Evolutionary conservation across 2,329 filamentous ascomycete genomes (phyloP), one percentile per base, ranked within the genome.

Genomic region (Phialophora chinensis): DNA sequence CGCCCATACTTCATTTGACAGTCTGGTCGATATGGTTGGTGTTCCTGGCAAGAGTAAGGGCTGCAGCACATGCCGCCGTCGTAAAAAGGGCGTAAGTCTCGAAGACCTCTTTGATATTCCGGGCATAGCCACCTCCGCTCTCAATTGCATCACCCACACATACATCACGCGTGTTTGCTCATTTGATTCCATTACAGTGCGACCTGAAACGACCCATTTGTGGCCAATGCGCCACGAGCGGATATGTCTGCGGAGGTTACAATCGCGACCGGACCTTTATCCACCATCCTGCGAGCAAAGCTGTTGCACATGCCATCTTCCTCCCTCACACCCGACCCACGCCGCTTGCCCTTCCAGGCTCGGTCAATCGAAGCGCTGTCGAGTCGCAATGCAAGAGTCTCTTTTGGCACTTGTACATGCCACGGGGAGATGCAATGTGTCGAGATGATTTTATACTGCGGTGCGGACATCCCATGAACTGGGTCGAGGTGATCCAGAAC

Each of bases 41-140:
- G 86, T 88, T 65, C 82, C 86, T 44, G 86, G 86, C 60, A 88
- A 88, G 75, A 88, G 85, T 75, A 88, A 88, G 75, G 86, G 86
- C 44, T 88, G 86, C 77, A 86, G 87, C 75, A 88, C 86, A 29
- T 88, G 87, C 74, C 80, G 86, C 57, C 78, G 81, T 31, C 79
- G 86, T 60, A 82, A 87, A 75, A 86, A 88, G 67, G 87, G 86
- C 74, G 86, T 87, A 78, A 69, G 81, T 75, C 47, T 35, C 5
- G 14, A 44, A 44, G 38, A 44, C 17, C n/a, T 35, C 53, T 23
- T 11, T n/a, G 12, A 33, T 25, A 27, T 27, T 27, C 27, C 27
- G 27, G 27, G 44, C 49, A 23, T 38, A 20, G 27, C 62, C 54
- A 44, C 14, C 20, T 52, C 20, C 52, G 27, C 20, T 44, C 29